Evolutionary conservation across 1,284 basidiomycete species (phyloP), one percentile per base, ranked within the genome.

Genomic region (Ustilago vetiveriae): DNA sequence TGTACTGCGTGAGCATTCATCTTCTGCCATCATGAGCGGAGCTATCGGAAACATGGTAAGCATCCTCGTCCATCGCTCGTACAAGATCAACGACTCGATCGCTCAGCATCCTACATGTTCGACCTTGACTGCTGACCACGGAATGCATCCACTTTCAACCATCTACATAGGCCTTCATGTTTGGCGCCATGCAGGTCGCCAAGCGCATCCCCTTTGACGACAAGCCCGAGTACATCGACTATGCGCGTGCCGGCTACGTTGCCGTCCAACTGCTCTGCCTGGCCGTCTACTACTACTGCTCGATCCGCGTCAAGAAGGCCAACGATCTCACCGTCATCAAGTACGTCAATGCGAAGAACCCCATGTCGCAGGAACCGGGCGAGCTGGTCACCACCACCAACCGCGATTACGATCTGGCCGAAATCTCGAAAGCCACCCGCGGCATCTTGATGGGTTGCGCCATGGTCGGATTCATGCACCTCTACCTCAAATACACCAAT

Each of bases 241-340:
- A 92, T 81, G 91, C 94, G 52, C 90, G 94, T 46, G 85, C 90
- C 39, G 92, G 87, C 33, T 98, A 98, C 82, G 87, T 92, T 53
- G 82, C 86, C 27, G 87, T 89, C 16, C 94, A 93, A 83, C 78
- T 88, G 55, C 69, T 90, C 76, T 87, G 89, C 37, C 84, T 94
- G 32, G 88, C 84, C 23, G 82, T 87, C 30, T 94, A 92, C 85
- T 94, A 91, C 85, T 91, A 86, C 74, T 90, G 16, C 82, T 86
- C 79, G 86, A 87, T 70, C 22, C 64, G 69, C 30, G 64, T 97
- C 84, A 94, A 92, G 86, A 85, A 87, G 76, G 94, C 93, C 87
- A 98, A 98, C 82, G 95, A 98, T 84, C 87, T 91, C 82, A 93
- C 92, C 3, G 92, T 96, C 32, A 86, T 98, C 77, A 98, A 97